Base-by-base conservation (phyloP, 345 rosid species). In the Microcos paniculata region DNA sequence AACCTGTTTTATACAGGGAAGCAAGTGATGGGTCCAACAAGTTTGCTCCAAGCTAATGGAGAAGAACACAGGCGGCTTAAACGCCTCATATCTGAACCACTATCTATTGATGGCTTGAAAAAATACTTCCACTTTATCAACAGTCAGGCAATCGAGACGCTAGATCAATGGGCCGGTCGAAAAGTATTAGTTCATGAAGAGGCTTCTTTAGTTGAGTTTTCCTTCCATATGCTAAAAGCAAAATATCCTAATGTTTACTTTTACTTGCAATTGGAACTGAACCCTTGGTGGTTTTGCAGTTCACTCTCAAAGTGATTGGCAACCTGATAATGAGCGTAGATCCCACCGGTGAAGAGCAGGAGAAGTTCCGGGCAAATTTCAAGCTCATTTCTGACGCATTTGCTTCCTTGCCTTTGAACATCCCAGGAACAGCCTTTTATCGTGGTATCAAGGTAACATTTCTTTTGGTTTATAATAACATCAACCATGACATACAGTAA, bases 261-360 rank as follows among this genome's bases (percentile, higher is more conserved):
- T 21, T 28, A 58, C 40, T 0, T 19, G 9, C 42, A 59, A 30
- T 2, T 33, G 30, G 35, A 59, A 58, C 28, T 43, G 28, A 57
- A 62, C 61, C 65, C 18, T 40, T 1, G 7, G 21, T 26, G n/a
- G n/a, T 61, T 43, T 82, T 83, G 85, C 88, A 88, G 94, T 88
- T 86, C 80, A 88, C 92, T 61, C 86, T 90, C 21, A 87, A 90
- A 73, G 90, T 87, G 31, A 88, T 88, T 16, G 92, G 94, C 48
- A 85, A 88, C 85, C 87, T 90, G 91, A 87, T 87, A 77, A 87
- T 88, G 92, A 88, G 91, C 89, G 78, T 90, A 40, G 94, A 90
- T 76, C 90, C 92, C 2, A 45, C 71, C 0, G 89, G 91, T 11
- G 84, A 88, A 63, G 90, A 87, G 85, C 92, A 86, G 74, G 91